Evolutionary conservation across 2,329 filamentous ascomycete species (phyloP).

Genomic region (Colletotrichum kahawae): DNA sequence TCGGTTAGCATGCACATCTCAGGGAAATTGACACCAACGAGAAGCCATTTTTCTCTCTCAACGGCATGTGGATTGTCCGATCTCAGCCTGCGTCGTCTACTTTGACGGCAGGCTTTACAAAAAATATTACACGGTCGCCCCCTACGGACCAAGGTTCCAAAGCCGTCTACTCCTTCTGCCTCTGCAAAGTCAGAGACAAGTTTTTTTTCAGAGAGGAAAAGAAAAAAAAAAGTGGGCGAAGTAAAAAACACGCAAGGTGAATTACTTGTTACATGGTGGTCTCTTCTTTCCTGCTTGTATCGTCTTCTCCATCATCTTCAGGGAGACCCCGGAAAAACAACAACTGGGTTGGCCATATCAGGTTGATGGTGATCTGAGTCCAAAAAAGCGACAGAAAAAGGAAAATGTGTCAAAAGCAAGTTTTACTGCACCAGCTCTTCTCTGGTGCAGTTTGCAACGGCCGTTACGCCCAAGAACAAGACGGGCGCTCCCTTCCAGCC

Average conservation of each 20-base stretch:
- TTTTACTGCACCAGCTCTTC: conserved; percentile 8
- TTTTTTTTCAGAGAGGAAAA: neutral
- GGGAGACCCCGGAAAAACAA: conserved; percentile 3
- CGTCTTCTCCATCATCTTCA: neutral
- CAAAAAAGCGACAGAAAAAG: neutral
- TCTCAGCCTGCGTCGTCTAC: neutral
- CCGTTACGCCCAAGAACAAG: conserved; percentile 21
- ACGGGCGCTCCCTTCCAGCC: neutral
- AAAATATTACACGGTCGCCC: conserved; percentile 10
- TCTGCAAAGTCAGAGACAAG: neutral
- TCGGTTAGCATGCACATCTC: neutral
- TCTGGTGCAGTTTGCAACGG: conserved; percentile 5
- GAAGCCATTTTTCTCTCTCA: neutral
- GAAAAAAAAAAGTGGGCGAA: neutral
- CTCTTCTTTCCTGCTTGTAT: conserved; percentile 11
- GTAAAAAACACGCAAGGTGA: conserved; percentile 14
- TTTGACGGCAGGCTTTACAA: neutral
- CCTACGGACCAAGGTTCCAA: neutral
- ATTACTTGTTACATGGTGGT: conserved; percentile 21
- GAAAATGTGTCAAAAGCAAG: conserved; percentile 11
- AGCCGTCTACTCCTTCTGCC: neutral
- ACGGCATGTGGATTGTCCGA: conserved; percentile 1
- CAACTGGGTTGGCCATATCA: conserved; percentile 2
- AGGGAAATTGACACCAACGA: neutral
- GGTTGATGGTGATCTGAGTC: conserved; percentile 7